Conservation (phyloP, 2,329 filamentous ascomycete genomes). For the Grosmannia serpens region DNA sequence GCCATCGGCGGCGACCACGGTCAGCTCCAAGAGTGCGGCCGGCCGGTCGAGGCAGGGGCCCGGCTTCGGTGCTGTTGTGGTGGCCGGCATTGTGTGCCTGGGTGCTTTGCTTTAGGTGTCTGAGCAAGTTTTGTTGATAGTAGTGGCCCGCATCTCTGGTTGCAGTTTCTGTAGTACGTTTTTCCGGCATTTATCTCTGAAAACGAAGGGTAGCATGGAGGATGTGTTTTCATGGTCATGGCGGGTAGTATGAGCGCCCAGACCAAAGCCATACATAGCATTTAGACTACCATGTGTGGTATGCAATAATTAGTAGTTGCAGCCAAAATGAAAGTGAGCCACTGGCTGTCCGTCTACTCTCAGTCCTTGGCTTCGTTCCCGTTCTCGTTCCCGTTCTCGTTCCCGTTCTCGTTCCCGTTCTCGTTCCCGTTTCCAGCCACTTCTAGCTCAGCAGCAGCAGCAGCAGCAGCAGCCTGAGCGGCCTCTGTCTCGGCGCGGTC, state of each 20-base stretch:
- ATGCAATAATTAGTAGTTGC: too few species aligned
- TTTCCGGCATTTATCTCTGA: too few species aligned
- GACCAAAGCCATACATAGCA: too few species aligned
- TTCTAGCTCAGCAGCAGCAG: not conserved
- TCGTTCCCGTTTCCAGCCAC: not conserved
- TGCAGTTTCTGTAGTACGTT: too few species aligned
- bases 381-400: not conserved
- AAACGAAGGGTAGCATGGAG: too few species aligned
- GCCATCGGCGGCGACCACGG: constrained; percentile 4
- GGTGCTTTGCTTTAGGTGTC: not conserved
- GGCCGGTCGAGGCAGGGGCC: constrained; percentile 5
- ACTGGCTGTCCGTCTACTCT: not conserved
- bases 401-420: not conserved
- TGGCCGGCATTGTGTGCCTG: constrained; percentile 14
- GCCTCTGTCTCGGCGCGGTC: constrained; percentile 1
- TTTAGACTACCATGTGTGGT: too few species aligned
- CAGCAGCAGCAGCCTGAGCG: constrained; percentile 7
- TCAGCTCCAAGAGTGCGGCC: constrained; percentile 6
- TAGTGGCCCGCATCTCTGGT: too few species aligned
- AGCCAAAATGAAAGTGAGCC: not conserved
- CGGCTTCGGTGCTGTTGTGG: constrained; percentile 9
- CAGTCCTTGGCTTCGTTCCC: not conserved
- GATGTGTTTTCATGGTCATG: too few species aligned
- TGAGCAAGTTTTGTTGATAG: not conserved
- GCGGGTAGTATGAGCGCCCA: too few species aligned